Conservation (phyloP, 495 filamentous ascomycete genomes). For the Halenospora varia region DNA sequence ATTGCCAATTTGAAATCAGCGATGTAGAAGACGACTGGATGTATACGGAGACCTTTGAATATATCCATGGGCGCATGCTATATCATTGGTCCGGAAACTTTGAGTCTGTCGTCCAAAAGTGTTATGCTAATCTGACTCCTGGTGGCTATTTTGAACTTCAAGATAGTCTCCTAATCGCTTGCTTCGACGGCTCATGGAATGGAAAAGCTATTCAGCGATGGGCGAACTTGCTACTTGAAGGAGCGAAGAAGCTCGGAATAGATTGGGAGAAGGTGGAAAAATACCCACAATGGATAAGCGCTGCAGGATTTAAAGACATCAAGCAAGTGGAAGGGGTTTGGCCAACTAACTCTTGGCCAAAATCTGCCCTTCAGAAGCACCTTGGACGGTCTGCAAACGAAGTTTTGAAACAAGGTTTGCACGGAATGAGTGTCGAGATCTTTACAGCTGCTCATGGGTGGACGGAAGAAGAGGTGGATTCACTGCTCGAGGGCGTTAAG, state of each 20-base stretch:
- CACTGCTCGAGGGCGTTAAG: background rate
- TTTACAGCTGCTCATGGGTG: background rate
- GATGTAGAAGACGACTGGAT: slow-evolving; percentile 32
- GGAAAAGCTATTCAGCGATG: slow-evolving; percentile 17
- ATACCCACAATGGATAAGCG: slow-evolving; percentile 37
- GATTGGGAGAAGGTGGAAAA: slow-evolving; percentile 17
- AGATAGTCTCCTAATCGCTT: slow-evolving; percentile 31
- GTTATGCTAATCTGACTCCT: slow-evolving; percentile 30
- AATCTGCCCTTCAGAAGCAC: slow-evolving; percentile 36
- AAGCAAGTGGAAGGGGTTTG: slow-evolving; percentile 21
- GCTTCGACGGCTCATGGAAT: slow-evolving; percentile 33
- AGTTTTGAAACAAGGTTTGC: background rate
- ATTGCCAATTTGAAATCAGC: slow-evolving; percentile 30
- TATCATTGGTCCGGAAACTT: slow-evolving; percentile 13
- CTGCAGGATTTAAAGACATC: slow-evolving; percentile 40
- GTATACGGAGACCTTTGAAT: slow-evolving; percentile 28
- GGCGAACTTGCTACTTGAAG: slow-evolving; percentile 31
- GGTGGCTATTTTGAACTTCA: slow-evolving; percentile 46
- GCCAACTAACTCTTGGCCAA: slow-evolving; percentile 39
- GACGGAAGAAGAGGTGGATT: background rate
- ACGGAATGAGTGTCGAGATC: background rate
- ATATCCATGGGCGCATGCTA: slow-evolving; percentile 26
- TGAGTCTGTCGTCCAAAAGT: background rate
- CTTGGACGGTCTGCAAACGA: slow-evolving; percentile 29
- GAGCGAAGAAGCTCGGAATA: slow-evolving; percentile 3